A percentile compares a stretch with the other conserved stretches of the same genome.
Evolutionary conservation across 345 rosid species (phyloP).

Genomic region (Salix udensis): DNA sequence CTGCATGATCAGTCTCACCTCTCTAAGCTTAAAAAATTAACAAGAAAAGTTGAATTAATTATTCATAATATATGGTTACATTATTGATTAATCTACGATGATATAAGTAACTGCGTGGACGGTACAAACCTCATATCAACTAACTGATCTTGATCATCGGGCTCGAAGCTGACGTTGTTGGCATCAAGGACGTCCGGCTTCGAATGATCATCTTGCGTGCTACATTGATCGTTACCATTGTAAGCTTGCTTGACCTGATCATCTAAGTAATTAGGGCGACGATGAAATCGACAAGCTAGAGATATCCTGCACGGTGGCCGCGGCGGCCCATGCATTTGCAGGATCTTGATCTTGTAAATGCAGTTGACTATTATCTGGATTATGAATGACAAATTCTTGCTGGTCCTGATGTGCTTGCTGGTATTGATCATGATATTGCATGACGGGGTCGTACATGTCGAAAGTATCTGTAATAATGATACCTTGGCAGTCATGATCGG

Average conservation of each 20-base stretch:
- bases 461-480: not conserved
- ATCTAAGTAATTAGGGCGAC: slow-evolving; percentile 8
- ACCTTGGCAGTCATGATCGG: too few species aligned
- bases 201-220: too few species aligned
- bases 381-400: not conserved
- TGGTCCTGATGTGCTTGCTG: not conserved
- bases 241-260: not conserved
- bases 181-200: too few species aligned
- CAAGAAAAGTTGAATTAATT: too few species aligned
- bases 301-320: slow-evolving; percentile 5
- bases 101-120: too few species aligned
- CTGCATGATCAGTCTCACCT: too few species aligned
- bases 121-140: too few species aligned
- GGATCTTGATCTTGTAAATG: not conserved
- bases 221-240: not conserved
- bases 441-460: slow-evolving; percentile 14
- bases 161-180: too few species aligned
- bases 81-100: too few species aligned
- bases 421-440: slow-evolving; percentile 1
- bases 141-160: too few species aligned
- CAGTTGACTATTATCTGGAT: not conserved
- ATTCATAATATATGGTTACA: too few species aligned
- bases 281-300: not conserved
- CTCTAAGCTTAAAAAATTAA: too few species aligned
- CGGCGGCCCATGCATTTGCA: not conserved